phyloP scores from a whole-genome alignment of 2,329 filamentous ascomycete species.

The Alternaria consortialis region DNA sequence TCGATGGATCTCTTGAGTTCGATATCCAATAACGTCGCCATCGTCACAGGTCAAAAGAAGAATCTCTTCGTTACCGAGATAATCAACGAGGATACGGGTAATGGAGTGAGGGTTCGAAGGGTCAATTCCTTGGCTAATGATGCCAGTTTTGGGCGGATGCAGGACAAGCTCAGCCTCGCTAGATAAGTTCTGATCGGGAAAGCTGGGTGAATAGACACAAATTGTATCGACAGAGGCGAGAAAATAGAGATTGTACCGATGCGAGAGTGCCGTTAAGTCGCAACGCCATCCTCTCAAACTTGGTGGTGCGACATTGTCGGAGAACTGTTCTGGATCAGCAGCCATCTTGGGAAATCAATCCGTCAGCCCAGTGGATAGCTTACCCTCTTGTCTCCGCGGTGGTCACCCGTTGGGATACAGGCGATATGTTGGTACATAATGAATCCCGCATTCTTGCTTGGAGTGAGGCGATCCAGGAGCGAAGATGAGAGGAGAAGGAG shows the following conservation, averaged over 20 bases:
- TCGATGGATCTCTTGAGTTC: slow-evolving; percentile 39
- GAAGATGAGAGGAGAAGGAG: neutral
- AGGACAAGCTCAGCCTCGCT: slow-evolving; percentile 51
- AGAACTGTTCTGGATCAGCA: slow-evolving; percentile 24
- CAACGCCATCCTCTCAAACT: slow-evolving; percentile 51
- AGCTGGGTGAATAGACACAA: slow-evolving; percentile 55
- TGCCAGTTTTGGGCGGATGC: slow-evolving; percentile 47
- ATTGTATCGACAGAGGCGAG: slow-evolving; percentile 54
- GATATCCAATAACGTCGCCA: slow-evolving; percentile 61
- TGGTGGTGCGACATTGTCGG: slow-evolving; percentile 19
- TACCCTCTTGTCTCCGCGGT: slow-evolving; percentile 35
- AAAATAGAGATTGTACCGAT: slow-evolving; percentile 59
- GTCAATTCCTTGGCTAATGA: slow-evolving; percentile 43
- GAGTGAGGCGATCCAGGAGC: neutral
- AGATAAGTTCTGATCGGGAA: slow-evolving; percentile 53
- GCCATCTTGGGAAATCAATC: neutral
- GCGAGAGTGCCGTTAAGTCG: slow-evolving; percentile 58
- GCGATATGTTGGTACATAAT: slow-evolving; percentile 29
- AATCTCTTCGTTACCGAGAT: slow-evolving; percentile 57
- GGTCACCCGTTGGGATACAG: slow-evolving; percentile 37
- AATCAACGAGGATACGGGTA: slow-evolving; percentile 56
- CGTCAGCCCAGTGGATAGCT: slow-evolving; percentile 12
- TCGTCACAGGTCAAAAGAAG: slow-evolving; percentile 66
- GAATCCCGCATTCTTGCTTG: slow-evolving; percentile 9
- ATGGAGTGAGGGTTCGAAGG: slow-evolving; percentile 53